Evolutionary conservation across 1,139 yeast species (phyloP), one percentile per base, ranked within the genome.

Genomic region (Blastobotrys capitulatus): DNA sequence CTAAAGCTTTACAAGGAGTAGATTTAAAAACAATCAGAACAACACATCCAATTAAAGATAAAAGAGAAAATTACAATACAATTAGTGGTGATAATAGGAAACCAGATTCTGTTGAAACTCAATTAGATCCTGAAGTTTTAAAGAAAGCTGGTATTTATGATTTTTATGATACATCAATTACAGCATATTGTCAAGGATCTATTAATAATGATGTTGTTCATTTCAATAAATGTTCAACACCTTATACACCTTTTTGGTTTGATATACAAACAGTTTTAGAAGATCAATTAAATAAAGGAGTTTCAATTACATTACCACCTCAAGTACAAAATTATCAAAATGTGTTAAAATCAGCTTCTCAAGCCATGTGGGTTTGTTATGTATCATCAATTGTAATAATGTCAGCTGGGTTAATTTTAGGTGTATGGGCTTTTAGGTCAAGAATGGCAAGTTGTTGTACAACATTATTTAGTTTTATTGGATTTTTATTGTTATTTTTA

Each of bases 141-240:
- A 49, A 58, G 6, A 67, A 64, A 38, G 60, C 79, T 42, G 86
- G 87, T 0, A 66, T 84, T 31, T 70, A 85, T 6, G 80, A 79
- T 45, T 78, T 80, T 26, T 84, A 83, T 62, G 74, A 82, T 15
- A 69, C 83, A 38, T 80, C 88, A 43, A 73, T 76, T 62, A 84
- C 89, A 80, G 90, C 89, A 31, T 85, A 83, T 68, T 86, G 95
- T 66, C 71, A 75, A 57, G 92, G 90, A 22, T 31, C 18, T 10
- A 46, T 48, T 36, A 31, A 40, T 27, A 47, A 39, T 16, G 47
- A 45, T 40, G 63, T 64, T 12, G 63, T 66, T 38, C 50, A 57
- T 52, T 62, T 70, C 51, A 67, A 75, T 44, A 68, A 68, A 40
- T 70, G 74, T 58, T 47, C 51, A 37, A 60, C 67, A 12, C 71